phyloP scores from a whole-genome alignment of 176 grass and related monocot species.

The Bolboschoenus planiculmis region DNA sequence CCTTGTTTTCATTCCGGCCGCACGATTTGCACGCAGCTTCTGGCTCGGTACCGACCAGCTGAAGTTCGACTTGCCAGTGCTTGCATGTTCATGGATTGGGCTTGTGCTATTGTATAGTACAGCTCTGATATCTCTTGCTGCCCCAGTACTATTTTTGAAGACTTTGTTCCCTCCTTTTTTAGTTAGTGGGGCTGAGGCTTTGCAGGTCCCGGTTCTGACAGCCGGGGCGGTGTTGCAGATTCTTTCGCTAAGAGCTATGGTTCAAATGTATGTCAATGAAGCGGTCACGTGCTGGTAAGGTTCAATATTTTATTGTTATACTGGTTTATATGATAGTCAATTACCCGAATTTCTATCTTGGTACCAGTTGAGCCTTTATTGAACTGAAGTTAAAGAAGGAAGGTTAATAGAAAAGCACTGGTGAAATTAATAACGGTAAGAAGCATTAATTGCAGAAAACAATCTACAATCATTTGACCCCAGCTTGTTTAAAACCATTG shows the following conservation, averaged over 20 bases:
- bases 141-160: conserved; percentile 33
- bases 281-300: conserved; percentile 68
- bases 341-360: neutral
- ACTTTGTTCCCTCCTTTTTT: conserved; percentile 30
- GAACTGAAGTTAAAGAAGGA: neutral
- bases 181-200: conserved; percentile 17
- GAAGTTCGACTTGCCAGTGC: conserved; percentile 50
- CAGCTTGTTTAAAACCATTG: neutral
- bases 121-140: conserved; percentile 35
- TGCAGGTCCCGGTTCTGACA: conserved; percentile 33
- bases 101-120: conserved; percentile 41
- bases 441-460: neutral
- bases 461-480: neutral
- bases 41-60: conserved; percentile 88
- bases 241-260: conserved; percentile 49
- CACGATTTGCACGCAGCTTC: conserved; percentile 54
- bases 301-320: neutral
- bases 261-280: conserved; percentile 96
- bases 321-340: neutral
- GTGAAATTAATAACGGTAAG: neutral
- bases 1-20: conserved; percentile 47
- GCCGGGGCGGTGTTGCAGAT: conserved; percentile 44
- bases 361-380: neutral
- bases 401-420: neutral
- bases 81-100: conserved; percentile 39